Evolutionary conservation across 2,329 filamentous ascomycete genomes (phyloP).

Genomic region (Xylaria arbuscula): DNA sequence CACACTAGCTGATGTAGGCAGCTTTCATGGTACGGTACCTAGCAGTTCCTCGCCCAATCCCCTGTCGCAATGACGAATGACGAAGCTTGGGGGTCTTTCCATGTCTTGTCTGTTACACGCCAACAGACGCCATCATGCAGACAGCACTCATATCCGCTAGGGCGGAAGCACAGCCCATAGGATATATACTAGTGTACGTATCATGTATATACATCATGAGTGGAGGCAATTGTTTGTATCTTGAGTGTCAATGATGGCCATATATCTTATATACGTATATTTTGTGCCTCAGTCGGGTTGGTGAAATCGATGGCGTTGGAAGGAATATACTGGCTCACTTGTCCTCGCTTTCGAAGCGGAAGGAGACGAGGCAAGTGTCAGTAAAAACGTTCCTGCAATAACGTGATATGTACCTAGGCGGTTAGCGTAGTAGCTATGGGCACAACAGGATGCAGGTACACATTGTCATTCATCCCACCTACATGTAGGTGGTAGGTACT

Average conservation of each 20-base stretch:
- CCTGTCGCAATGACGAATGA: conserved; percentile 3
- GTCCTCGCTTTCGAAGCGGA: not conserved
- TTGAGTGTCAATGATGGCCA: not conserved
- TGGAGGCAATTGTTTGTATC: not conserved
- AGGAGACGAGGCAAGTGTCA: conserved; percentile 5
- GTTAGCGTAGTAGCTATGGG: not conserved
- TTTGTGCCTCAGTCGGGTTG: not conserved
- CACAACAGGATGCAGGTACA: conserved; percentile 10
- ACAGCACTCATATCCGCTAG: conserved; percentile 5
- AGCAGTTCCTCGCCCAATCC: not conserved
- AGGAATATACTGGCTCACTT: conserved; percentile 1
- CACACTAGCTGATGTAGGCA: conserved; percentile 20
- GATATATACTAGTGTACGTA: not conserved
- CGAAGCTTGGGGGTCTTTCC: conserved; percentile 10
- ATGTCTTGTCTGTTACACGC: conserved; percentile 21
- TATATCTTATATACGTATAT: not conserved
- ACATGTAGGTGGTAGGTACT: too few relatives aligned
- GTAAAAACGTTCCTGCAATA: not conserved
- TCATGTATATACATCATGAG: not conserved
- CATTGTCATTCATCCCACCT: not conserved
- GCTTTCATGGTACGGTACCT: not conserved
- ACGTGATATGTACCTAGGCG: too few relatives aligned
- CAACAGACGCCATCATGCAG: conserved; percentile 28
- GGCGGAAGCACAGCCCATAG: not conserved
- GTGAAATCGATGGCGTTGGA: not conserved